These are phyloP conservation scores for Gossypioides kirkii DNA, from an alignment of 345 rosid species.

Conservation along the genomic window DNA sequence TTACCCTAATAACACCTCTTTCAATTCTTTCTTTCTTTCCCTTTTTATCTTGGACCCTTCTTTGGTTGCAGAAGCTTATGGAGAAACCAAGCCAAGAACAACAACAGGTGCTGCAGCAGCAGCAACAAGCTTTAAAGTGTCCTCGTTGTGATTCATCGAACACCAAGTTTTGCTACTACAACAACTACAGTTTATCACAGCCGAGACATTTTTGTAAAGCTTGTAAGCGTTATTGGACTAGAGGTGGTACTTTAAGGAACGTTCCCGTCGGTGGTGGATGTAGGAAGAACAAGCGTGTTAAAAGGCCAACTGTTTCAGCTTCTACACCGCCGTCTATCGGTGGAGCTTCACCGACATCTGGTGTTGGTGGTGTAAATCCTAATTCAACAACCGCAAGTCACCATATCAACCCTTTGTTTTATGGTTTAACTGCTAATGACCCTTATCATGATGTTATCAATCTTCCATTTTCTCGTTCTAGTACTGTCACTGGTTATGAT, in stretches of 20 bases:
- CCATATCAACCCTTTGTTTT: slow-evolving; percentile 54
- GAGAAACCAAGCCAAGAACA: slow-evolving; percentile 36
- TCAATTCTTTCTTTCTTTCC: slow-evolving; percentile 16
- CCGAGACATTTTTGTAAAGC: slow-evolving; percentile 74
- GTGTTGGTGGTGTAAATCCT: slow-evolving; percentile 12
- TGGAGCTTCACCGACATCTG: slow-evolving; percentile 20
- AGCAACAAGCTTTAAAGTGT: slow-evolving; percentile 48
- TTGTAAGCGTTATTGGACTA: slow-evolving; percentile 69
- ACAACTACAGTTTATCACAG: slow-evolving; percentile 72
- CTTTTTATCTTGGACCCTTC: slow-evolving; percentile 12
- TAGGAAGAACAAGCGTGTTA: slow-evolving; percentile 64
- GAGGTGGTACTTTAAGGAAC: slow-evolving; percentile 64
- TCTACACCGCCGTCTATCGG: slow-evolving; percentile 3
- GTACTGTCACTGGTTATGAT: slow-evolving; percentile 42
- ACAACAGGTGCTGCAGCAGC: slow-evolving; percentile 26
- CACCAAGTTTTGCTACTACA: slow-evolving; percentile 78
- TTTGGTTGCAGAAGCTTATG: slow-evolving; percentile 35
- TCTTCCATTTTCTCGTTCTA: slow-evolving; percentile 44
- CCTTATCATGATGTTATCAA: slow-evolving; percentile 29
- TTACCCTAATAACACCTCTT: slow-evolving; percentile 25
- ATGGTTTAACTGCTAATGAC: slow-evolving; percentile 45
- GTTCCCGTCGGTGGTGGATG: slow-evolving; percentile 79
- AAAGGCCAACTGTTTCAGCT: slow-evolving; percentile 32
- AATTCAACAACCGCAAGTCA: slow-evolving; percentile 36
- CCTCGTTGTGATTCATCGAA: slow-evolving; percentile 74